Conservation (phyloP, 495 filamentous ascomycete genomes). For the Friedmanniomyces endolithicus region DNA sequence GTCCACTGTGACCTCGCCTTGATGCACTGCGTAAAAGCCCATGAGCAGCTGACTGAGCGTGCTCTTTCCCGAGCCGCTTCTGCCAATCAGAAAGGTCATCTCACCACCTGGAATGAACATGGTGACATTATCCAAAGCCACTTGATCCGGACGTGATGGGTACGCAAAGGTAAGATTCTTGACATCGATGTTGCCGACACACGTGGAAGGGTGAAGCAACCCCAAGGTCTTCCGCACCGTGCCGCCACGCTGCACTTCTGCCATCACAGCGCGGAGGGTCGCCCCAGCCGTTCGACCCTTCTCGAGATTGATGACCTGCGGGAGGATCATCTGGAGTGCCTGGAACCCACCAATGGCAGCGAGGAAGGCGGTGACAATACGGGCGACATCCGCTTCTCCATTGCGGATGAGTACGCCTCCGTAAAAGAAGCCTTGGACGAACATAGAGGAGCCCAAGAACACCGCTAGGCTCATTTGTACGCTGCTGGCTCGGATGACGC, state of each 20-base stretch:
- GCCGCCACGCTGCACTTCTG: conserved; percentile 26
- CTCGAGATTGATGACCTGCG: conserved; percentile 59
- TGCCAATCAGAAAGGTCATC: conserved; percentile 72
- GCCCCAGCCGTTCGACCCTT: conserved; percentile 69
- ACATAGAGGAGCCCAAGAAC: conserved; percentile 64
- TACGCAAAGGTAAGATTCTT: conserved; percentile 70
- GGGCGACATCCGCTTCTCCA: conserved; percentile 46
- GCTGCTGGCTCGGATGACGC: conserved; percentile 55
- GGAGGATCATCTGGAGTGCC: conserved; percentile 56
- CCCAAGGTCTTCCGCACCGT: background rate
- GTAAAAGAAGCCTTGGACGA: conserved; percentile 88
- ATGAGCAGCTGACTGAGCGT: conserved; percentile 72
- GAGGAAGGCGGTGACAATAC: conserved; percentile 77
- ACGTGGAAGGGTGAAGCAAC: conserved; percentile 22
- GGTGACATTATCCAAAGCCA: conserved; percentile 45
- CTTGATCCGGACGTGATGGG: conserved; percentile 53
- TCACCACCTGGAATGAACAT: conserved; percentile 61
- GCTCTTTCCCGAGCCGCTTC: conserved; percentile 87
- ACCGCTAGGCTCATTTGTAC: conserved; percentile 59
- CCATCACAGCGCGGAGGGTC: conserved; percentile 40
- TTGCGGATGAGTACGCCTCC: conserved; percentile 52
- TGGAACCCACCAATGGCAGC: conserved; percentile 64
- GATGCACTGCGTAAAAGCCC: conserved; percentile 55
- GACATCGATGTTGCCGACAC: conserved; percentile 56
- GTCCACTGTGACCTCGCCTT: conserved; percentile 60